These are phyloP conservation scores for Solanum chacoense DNA, from an alignment of 305 asterid genomes.

Conservation along the genomic window DNA sequence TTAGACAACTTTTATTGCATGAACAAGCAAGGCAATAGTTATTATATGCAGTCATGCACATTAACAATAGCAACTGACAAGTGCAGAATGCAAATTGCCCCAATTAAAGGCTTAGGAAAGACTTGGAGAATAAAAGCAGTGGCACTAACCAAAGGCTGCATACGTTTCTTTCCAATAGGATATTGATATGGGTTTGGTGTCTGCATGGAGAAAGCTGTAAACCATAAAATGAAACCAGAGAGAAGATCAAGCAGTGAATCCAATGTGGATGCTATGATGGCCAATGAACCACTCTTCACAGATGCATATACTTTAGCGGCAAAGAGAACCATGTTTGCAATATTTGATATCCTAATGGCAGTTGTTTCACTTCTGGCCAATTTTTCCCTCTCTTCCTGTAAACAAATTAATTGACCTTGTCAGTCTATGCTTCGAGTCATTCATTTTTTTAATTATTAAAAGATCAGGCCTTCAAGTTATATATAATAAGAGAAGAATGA, in stretches of 20 bases:
- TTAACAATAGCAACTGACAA: not conserved
- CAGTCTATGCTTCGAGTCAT: not conserved
- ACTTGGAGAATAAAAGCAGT: not conserved
- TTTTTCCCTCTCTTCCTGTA: slow-evolving; percentile 39
- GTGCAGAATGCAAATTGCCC: not conserved
- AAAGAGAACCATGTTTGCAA: slow-evolving; percentile 47
- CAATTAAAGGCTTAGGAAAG: not conserved
- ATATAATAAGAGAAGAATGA: not conserved
- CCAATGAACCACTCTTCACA: slow-evolving; percentile 37
- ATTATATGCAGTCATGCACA: not conserved
- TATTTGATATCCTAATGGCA: slow-evolving; percentile 40
- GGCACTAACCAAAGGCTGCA: slow-evolving; percentile 52
- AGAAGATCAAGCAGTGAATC: slow-evolving; percentile 45
- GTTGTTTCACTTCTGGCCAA: slow-evolving; percentile 39
- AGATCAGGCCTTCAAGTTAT: not conserved
- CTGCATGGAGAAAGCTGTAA: slow-evolving; percentile 46
- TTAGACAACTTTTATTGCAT: not conserved
- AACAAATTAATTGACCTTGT: not conserved
- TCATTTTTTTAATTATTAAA: not conserved
- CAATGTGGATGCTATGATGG: slow-evolving; percentile 44
- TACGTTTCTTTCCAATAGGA: slow-evolving; percentile 49
- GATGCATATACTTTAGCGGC: slow-evolving; percentile 48
- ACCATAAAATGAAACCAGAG: slow-evolving; percentile 48
- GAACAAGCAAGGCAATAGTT: not conserved
- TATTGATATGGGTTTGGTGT: slow-evolving; percentile 37